These are phyloP conservation scores for Ailanthus altissimus DNA, from an alignment of 345 rosid species.

Conservation along the genomic window DNA sequence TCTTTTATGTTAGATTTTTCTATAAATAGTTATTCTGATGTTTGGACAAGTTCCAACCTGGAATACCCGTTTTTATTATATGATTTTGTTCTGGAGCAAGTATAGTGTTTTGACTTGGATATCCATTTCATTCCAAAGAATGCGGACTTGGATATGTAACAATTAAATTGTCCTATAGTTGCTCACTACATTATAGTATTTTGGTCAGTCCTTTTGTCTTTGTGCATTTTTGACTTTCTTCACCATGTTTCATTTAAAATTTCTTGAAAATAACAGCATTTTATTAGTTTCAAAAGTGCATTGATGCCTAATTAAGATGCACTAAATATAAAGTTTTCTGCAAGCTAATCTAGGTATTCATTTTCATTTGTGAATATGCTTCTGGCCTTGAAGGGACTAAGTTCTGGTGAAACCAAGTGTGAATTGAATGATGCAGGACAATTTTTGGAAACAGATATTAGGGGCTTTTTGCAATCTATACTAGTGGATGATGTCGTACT, in stretches of 20 bases:
- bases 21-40: background rate
- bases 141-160: background rate
- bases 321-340: background rate
- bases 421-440: background rate
- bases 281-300: background rate
- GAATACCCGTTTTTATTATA: background rate
- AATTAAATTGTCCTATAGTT: background rate
- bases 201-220: background rate
- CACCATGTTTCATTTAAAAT: background rate
- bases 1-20: background rate
- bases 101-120: background rate
- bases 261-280: background rate
- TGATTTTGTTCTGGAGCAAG: background rate
- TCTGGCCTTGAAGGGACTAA: background rate
- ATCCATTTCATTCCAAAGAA: background rate
- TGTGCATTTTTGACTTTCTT: background rate
- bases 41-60: background rate
- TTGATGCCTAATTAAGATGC: background rate
- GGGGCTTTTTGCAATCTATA: background rate
- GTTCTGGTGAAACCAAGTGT: background rate
- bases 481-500: background rate
- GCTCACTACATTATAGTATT: background rate
- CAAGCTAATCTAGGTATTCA: background rate
- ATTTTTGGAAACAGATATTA: background rate
- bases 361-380: background rate